phyloP scores from a whole-genome alignment of 352 stramenopile species.

The Phytophthora citricola region DNA sequence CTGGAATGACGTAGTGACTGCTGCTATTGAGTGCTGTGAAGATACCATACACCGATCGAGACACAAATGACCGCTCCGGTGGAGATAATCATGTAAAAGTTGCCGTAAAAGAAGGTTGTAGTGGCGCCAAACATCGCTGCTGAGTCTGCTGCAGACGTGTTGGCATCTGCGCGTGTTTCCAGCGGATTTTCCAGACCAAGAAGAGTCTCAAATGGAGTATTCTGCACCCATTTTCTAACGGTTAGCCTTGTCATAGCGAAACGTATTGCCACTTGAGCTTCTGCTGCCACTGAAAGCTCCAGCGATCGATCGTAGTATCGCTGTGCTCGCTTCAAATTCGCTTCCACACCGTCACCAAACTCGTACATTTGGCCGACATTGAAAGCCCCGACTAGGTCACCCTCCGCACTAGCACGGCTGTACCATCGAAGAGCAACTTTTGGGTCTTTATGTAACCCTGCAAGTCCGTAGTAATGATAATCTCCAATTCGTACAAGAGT shows the following conservation, averaged over 20 bases:
- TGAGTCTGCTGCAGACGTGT: constrained; percentile 15
- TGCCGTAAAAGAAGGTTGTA: constrained; percentile 16
- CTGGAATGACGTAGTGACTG: constrained; percentile 15
- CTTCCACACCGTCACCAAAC: constrained; percentile 54
- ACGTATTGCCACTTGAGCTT: constrained; percentile 43
- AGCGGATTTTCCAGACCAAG: constrained; percentile 13
- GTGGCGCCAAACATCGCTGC: constrained; percentile 12
- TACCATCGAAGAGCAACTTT: constrained; percentile 68
- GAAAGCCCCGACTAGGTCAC: constrained; percentile 64
- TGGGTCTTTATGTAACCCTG: constrained; percentile 40
- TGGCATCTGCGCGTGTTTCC: constrained; percentile 4
- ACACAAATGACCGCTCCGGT: constrained; percentile 24
- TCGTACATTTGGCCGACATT: constrained; percentile 84
- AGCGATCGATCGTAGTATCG: constrained; percentile 71
- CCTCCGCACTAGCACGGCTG: constrained; percentile 69
- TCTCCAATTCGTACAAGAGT: constrained; percentile 76
- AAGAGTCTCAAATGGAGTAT: constrained; percentile 31
- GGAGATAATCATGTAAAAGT: constrained; percentile 22
- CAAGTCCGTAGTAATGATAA: constrained; percentile 77
- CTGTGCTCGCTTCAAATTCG: constrained; percentile 58
- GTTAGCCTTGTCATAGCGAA: constrained; percentile 47
- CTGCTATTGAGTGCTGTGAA: constrained; percentile 23
- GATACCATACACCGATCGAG: constrained; percentile 36
- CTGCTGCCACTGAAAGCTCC: constrained; percentile 48
- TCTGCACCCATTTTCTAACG: constrained; percentile 40